Evolutionary conservation across 768 basidiomycete genomes (phyloP).

Genomic region (Calocybe indica): DNA sequence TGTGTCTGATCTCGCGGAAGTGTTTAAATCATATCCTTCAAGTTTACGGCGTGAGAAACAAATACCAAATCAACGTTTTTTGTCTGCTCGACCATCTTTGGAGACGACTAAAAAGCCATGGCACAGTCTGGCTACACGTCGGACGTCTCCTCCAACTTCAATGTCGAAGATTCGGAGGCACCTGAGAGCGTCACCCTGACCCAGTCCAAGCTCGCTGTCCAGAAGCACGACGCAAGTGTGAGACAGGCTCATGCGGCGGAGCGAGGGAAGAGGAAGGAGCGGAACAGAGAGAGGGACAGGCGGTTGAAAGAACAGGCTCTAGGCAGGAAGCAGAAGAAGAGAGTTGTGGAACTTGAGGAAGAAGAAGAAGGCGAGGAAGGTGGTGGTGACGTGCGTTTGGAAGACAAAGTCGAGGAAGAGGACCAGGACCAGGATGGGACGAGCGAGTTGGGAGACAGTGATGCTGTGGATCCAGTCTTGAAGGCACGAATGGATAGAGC

Average conservation of each 20-base stretch:
- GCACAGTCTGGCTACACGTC: too few species aligned
- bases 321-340: conserved; percentile 12
- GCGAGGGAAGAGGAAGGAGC: conserved; percentile 9
- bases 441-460: conserved; percentile 3
- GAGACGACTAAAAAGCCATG: too few species aligned
- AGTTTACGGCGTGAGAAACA: too few species aligned
- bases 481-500: conserved; percentile 12
- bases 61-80: too few species aligned
- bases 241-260: neutral
- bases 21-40: too few species aligned
- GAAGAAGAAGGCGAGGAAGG: neutral
- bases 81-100: too few species aligned
- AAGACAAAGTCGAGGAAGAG: conserved; percentile 2
- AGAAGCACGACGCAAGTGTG: conserved; percentile 7
- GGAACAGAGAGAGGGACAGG: conserved; percentile 11
- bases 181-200: conserved; percentile 15
- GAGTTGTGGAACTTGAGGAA: neutral
- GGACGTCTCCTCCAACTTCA: too few species aligned
- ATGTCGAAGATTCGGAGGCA: conserved; percentile 12
- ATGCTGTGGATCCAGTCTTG: conserved; percentile 5
- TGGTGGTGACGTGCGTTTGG: neutral
- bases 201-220: conserved; percentile 11
- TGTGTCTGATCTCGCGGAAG: too few species aligned
- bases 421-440: conserved; percentile 14
- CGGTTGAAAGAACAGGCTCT: conserved; percentile 9